Base-by-base conservation (phyloP, 345 rosid genomes). In the Gossypium herbaceum region DNA sequence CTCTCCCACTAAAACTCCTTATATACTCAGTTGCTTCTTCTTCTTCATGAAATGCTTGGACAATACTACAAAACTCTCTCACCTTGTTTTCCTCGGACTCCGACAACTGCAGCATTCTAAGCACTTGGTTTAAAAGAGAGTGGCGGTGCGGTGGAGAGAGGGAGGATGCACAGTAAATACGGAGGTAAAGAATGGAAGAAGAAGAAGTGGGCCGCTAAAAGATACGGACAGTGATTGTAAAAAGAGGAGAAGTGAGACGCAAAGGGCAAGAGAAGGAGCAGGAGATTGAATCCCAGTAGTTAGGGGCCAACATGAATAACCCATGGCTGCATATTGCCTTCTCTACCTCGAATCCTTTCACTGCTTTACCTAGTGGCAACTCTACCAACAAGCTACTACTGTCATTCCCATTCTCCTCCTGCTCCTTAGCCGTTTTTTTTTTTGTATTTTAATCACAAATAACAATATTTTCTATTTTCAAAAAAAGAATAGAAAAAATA, bases 241-340 rank as follows among this genome's bases (percentile, higher is more conserved):
- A 11, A 13, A 45, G 27, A 13, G 44, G 22, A 54, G 9, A 13
- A 79, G 51, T 45, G 8, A 85, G 83, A 54, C 82, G 82, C 20
- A 82, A 74, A 41, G 86, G 91, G n/a, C 91, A 85, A 39, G 77
- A 76, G 69, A 87, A 58, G 43, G 87, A 77, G 52, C 56, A 74
- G 22, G 86, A 72, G 66, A 79, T 67, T 2, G 86, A 85, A 69
- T 84, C 86, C 87, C 88, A 85, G 1, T 61, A 79, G 71, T 85
- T 87, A 45, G 87, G 91, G 15, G 84, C 50, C 84, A 84, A 81
- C 86, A 85, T 84, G 85, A 87, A 85, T 22, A 85, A 56, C 20
- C 91, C 91, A 62, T 87, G 91, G 76, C 84, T 87, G 82, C 91
- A 87, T 16, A 81, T 83, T n/a, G 87, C 84, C 75, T 78, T 76